Evolutionary conservation across 2,329 filamentous ascomycete genomes (phyloP).

Genomic region (Trichoderma sp.): DNA sequence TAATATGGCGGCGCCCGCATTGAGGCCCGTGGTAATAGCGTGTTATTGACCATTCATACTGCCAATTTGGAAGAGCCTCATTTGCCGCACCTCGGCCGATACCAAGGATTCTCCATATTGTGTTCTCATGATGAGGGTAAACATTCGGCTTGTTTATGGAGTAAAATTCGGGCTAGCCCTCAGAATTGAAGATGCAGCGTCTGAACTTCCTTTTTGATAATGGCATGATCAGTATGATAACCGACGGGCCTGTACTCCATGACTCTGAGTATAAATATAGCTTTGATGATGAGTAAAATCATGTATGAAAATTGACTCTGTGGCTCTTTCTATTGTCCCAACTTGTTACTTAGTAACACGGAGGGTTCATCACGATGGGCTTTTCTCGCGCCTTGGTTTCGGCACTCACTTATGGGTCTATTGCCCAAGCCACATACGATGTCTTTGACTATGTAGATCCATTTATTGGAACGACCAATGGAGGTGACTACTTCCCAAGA

Average conservation of each 20-base stretch:
- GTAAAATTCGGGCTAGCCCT: conserved; percentile 12
- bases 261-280: not conserved
- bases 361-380: conserved; percentile 10
- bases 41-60: not conserved
- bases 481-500: conserved; percentile 29
- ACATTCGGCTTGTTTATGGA: not conserved
- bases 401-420: conserved; percentile 12
- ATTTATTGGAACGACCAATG: conserved; percentile 37
- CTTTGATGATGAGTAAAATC: not conserved
- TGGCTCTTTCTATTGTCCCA: not conserved
- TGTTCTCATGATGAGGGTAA: not conserved
- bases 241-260: conserved; percentile 19
- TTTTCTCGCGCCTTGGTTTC: not conserved
- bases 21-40: not conserved
- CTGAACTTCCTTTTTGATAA: not conserved
- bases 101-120: conserved; percentile 15
- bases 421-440: conserved; percentile 27
- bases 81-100: not conserved
- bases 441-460: conserved; percentile 36
- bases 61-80: not conserved
- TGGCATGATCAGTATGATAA: not conserved
- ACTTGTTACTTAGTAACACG: not conserved
- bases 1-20: not conserved
- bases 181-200: not conserved
- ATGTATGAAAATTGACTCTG: not conserved